Percentiles rank a stretch among this genome's conserved stretches.
Evolutionary conservation across 768 basidiomycete species (phyloP).

Genomic region (Peribolospora baueri): DNA sequence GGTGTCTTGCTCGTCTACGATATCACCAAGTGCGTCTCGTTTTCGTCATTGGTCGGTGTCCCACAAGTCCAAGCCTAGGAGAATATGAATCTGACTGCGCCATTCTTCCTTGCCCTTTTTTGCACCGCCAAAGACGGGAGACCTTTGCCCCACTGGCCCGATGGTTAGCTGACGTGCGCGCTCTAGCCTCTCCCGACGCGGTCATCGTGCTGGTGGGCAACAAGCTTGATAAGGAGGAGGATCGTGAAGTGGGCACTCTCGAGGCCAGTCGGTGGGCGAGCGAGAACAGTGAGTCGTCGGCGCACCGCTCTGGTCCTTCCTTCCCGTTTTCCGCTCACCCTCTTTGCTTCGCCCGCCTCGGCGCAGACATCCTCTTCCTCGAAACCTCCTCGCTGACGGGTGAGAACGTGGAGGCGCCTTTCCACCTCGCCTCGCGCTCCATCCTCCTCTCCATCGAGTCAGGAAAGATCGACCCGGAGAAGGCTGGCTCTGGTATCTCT

Average conservation of each 20-base stretch:
- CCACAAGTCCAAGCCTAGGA: neutral
- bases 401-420: conserved; percentile 38
- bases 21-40: conserved; percentile 20
- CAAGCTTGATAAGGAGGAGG: conserved; percentile 83
- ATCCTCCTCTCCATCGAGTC: conserved; percentile 13
- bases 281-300: conserved; percentile 46
- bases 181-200: conserved; percentile 72
- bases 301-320: neutral
- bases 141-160: conserved; percentile 60
- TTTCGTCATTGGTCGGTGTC: too few species aligned
- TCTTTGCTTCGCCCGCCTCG: too few species aligned
- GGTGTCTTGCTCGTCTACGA: conserved; percentile 22
- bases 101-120: neutral
- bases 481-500: conserved; percentile 79
- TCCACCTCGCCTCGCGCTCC: neutral
- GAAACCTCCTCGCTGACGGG: conserved; percentile 80
- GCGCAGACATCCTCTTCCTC: conserved; percentile 64
- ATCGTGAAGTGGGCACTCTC: conserved; percentile 73
- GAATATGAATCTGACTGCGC: neutral
- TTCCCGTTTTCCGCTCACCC: neutral
- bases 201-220: conserved; percentile 34
- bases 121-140: conserved; percentile 30
- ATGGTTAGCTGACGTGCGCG: conserved; percentile 84
- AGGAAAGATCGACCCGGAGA: conserved; percentile 37
- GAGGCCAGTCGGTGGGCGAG: conserved; percentile 92